Base-by-base conservation (phyloP, 2,329 filamentous ascomycete genomes). In the Phaeomoniella chlamydospora region DNA sequence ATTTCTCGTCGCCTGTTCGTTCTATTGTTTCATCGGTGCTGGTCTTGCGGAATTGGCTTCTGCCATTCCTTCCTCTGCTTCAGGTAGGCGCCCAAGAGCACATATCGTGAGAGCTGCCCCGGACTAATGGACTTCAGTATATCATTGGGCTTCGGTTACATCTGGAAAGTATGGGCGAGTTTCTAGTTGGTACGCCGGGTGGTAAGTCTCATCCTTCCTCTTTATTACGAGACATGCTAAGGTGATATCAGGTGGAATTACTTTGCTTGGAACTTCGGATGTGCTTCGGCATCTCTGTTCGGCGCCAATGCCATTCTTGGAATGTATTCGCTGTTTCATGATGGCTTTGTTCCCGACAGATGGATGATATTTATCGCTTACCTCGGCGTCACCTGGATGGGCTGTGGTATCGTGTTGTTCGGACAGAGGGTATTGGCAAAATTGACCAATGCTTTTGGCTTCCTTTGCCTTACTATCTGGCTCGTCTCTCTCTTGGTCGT, bases 331-430 rank as follows among this genome's bases (percentile, higher is more conserved):
- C 52, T 72, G 17, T 74, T 71, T 54, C 68, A 77, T 46, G 62
- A 64, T 1, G 65, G 56, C 4, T 74, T 72, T 37, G 53, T 54
- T 9, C 55, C 63, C 12, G 42, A 70, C 40, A 46, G 65, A 18
- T 78, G 73, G 73, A 69, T 76, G 39, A 62, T 72, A 19, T 78
- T 75, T 47, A 50, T 77, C 29, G 61, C 67, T 30, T 76, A 72
- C 45, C 46, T 78, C 34, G 51, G 68, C 29, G 62, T 72, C 39
- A 63, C 70, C 5, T 74, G 70, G 69, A 39, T 68, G 3, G 65
- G 63, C 39, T 65, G 67, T 34, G 47, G 50, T 26, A 59, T 68
- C 39, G 63, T 74, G 37, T 59, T 77, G 13, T 70, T 75, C 42
- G 65, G 64, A 48, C 77, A 77, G 49, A 58, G 62, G 10, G 48